These are phyloP conservation scores for Alloascoidea africana DNA, from an alignment of 805 yeast genomes.

Conservation along the genomic window DNA sequence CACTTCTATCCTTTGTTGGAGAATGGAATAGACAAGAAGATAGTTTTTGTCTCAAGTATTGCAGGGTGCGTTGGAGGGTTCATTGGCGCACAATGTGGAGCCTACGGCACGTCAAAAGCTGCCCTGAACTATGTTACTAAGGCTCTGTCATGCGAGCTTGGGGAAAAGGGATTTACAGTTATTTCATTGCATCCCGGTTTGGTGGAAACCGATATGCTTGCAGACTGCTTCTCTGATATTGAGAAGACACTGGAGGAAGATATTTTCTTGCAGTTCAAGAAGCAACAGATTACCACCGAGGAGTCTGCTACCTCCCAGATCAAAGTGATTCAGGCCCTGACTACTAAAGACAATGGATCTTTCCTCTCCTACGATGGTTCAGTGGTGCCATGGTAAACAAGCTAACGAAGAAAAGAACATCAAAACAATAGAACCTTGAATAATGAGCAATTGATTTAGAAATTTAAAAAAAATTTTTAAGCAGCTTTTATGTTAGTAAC, in stretches of 20 bases:
- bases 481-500: too few relatives aligned
- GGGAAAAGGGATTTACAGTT: conserved; percentile 14
- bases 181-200: conserved; percentile 24
- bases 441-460: too few relatives aligned
- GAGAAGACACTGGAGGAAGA: neutral
- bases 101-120: conserved; percentile 23
- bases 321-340: conserved; percentile 11
- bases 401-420: too few relatives aligned
- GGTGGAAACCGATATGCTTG: conserved; percentile 22
- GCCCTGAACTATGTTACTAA: conserved; percentile 19
- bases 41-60: conserved; percentile 15
- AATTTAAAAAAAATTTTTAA: too few relatives aligned
- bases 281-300: conserved; percentile 12
- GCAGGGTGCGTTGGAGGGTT: conserved; percentile 14
- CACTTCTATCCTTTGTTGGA: conserved; percentile 12
- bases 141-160: conserved; percentile 15
- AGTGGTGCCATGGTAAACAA: neutral
- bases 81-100: conserved; percentile 10
- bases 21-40: conserved; percentile 11
- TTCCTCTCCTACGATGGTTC: conserved; percentile 15
- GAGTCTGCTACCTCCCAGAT: conserved; percentile 12
- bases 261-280: conserved; percentile 2
- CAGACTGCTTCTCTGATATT: conserved; percentile 1
- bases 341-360: conserved; percentile 14
- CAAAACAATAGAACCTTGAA: too few relatives aligned